Evolutionary conservation across 495 filamentous ascomycete genomes (phyloP).

Genomic region (Cercophora sp.): DNA sequence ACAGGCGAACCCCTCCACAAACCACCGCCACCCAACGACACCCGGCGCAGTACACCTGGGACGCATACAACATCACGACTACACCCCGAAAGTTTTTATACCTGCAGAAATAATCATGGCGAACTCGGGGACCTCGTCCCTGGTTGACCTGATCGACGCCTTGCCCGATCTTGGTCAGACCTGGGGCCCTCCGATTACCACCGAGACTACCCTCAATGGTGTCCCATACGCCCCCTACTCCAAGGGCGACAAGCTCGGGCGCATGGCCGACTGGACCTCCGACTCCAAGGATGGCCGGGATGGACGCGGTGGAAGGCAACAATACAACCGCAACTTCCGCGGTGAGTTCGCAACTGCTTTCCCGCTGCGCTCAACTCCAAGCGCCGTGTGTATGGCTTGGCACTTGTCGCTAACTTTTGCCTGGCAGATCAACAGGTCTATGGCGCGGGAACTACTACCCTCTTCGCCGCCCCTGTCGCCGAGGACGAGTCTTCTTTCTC

Average conservation of each 20-base stretch:
- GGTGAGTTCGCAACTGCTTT: constrained; percentile 64
- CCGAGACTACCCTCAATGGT: constrained; percentile 82
- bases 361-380: too few species aligned
- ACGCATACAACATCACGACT: neutral
- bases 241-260: constrained; percentile 96
- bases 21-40: neutral
- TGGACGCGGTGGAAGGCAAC: constrained; percentile 71
- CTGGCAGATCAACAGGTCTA: constrained; percentile 88
- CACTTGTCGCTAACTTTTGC: too few species aligned
- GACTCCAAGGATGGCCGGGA: constrained; percentile 82
- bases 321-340: constrained; percentile 88
- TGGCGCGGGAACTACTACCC: constrained; percentile 77
- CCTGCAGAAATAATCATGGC: constrained; percentile 23
- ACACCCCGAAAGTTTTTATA: neutral
- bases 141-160: constrained; percentile 54
- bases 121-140: constrained; percentile 28
- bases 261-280: constrained; percentile 98
- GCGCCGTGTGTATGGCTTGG: too few species aligned
- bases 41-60: neutral
- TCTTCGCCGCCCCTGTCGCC: constrained; percentile 84
- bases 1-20: constrained; percentile 11
- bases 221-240: constrained; percentile 97
- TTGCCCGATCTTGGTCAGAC: constrained; percentile 58
- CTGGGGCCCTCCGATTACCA: constrained; percentile 82
- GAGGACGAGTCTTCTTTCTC: constrained; percentile 98